A percentile compares a stretch with the other conserved stretches of the same genome.
phyloP scores from a whole-genome alignment of 768 basidiomycete species.

The Boletus speciosus region DNA sequence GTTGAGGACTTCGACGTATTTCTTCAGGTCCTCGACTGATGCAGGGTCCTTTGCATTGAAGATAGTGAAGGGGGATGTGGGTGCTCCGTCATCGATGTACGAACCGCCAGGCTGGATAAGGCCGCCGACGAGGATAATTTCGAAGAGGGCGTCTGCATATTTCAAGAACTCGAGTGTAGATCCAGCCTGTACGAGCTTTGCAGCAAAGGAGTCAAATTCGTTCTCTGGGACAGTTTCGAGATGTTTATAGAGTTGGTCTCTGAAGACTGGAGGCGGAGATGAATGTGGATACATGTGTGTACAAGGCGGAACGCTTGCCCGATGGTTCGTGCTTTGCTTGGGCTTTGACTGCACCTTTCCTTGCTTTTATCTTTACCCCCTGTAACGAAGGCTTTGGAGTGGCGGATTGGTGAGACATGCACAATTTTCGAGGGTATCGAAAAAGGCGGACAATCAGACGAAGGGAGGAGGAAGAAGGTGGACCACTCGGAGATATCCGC shows the following conservation, averaged over 20 bases:
- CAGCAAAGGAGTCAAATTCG: conserved; percentile 79
- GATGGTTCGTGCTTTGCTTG: conserved; percentile 91
- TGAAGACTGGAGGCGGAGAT: conserved; percentile 59
- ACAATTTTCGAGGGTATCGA: conserved; percentile 49
- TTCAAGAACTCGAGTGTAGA: conserved; percentile 92
- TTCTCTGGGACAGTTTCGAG: conserved; percentile 75
- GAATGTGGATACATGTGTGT: conserved; percentile 4
- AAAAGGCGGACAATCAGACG: conserved; percentile 26
- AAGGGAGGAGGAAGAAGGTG: background rate
- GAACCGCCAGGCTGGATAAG: conserved; percentile 94
- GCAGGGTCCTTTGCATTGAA: conserved; percentile 77
- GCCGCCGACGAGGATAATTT: conserved; percentile 92
- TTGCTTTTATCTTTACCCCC: conserved; percentile 90
- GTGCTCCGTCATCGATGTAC: conserved; percentile 84
- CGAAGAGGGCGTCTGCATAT: conserved; percentile 96
- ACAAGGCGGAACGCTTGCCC: conserved; percentile 35
- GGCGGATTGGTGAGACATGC: conserved; percentile 89
- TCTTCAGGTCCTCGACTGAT: conserved; percentile 83
- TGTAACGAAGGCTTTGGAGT: conserved; percentile 85
- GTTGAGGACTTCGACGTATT: conserved; percentile 90
- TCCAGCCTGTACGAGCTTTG: conserved; percentile 89
- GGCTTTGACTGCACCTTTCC: conserved; percentile 90
- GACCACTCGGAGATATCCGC: conserved; percentile 26
- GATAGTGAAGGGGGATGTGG: conserved; percentile 84
- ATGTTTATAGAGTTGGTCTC: conserved; percentile 90